Base-by-base conservation (phyloP, 768 basidiomycete genomes). In the Podaxis sp. region DNA sequence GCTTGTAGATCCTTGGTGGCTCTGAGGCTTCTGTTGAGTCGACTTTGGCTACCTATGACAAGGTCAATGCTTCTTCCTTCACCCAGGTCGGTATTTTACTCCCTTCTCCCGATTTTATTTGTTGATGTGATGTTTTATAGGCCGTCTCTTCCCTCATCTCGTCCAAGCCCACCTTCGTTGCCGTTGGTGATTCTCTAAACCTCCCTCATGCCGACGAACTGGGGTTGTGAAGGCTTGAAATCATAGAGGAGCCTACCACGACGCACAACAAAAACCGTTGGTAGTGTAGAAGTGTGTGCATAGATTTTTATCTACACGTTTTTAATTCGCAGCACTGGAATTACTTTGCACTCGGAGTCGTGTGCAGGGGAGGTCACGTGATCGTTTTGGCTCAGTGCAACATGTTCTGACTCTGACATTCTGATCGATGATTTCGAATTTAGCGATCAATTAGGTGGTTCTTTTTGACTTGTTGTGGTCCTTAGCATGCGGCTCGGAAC, bases 121-220 rank as follows among this genome's bases (percentile, higher is more conserved):
- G 24, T 4, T 26, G 5, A 30, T 4, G 11, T 30, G 12, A 26
- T 38, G 11, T 40, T 33, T 26, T 59, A 36, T 13, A 93, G 92
- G 84, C 87, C 55, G 83, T 87, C 51, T 79, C 87, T 2, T 74
- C 83, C 40, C 82, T 96, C 51, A 75, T 92, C 71, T 84, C 87
- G 73, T 75, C 80, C 68, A 92, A 93, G 77, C 92, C 96, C 19
- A 95, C 94, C 26, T 93, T 83, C 67, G 93, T 98, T 44, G 90
- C 88, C 11, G 82, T 98, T 54, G 97, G 96, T 51, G 87, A 96
- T 71, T 77, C 87, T 67, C 76, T 81, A 68, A 71, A 83, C 33
- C 82, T 99, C 53, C 96, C 97, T 13, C 89, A 89, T 72, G 84
- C 87, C 68, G 93, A 95, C 70, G 92, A 93, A 74, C 76, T 95